Percentiles rank a stretch among this genome's conserved stretches.
Evolutionary conservation across 306 rosid species (phyloP).

Genomic region (Lathyrus sativus): DNA sequence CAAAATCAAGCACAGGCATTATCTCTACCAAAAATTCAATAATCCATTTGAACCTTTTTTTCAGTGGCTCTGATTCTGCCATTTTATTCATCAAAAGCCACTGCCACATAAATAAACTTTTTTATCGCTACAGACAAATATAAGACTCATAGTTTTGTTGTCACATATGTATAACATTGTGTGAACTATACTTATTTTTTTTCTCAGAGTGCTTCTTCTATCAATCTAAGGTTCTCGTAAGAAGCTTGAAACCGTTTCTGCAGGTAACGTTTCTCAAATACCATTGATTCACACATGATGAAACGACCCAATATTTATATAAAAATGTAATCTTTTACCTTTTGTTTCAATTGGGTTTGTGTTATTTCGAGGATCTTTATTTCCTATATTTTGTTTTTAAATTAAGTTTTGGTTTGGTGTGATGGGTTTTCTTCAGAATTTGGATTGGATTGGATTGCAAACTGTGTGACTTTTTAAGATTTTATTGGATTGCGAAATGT

Average conservation of each 20-base stretch:
- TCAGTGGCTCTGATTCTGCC: constrained; percentile 85
- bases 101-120: constrained; percentile 49
- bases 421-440: constrained; percentile 30
- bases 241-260: constrained; percentile 30
- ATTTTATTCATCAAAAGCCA: constrained; percentile 40
- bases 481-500: neutral
- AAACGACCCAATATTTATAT: constrained; percentile 13
- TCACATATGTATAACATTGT: constrained; percentile 40
- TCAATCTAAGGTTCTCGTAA: constrained; percentile 27
- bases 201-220: constrained; percentile 27
- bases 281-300: neutral
- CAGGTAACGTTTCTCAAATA: constrained; percentile 39
- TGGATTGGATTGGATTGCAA: constrained; percentile 30
- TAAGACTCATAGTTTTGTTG: constrained; percentile 28
- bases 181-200: constrained; percentile 22
- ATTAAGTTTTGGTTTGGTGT: neutral
- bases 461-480: constrained; percentile 13
- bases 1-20: constrained; percentile 63
- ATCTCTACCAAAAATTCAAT: constrained; percentile 53
- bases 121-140: constrained; percentile 29
- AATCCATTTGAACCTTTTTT: constrained; percentile 52
- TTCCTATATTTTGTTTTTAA: neutral
- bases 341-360: constrained; percentile 31
- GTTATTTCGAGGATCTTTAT: constrained; percentile 10
- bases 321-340: constrained; percentile 30